Evolutionary conservation across 2,329 filamentous ascomycete species (phyloP).

Genomic region (Talaromyces marneffei): DNA sequence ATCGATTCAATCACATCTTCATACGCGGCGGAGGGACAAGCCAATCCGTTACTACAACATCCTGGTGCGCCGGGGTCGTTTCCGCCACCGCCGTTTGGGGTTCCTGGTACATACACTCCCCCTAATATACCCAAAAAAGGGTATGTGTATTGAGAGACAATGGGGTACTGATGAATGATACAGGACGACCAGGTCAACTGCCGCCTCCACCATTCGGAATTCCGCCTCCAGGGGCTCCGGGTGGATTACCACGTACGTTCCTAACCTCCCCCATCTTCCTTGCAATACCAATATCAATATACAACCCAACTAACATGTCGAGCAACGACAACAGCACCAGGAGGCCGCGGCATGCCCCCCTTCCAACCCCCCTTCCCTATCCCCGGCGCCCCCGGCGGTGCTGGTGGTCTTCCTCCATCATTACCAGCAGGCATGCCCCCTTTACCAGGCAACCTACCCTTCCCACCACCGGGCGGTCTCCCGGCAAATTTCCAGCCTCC

Average conservation of each 20-base stretch:
- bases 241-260: slow-evolving; percentile 50
- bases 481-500: slow-evolving; percentile 41
- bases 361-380: slow-evolving; percentile 47
- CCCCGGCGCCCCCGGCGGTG: slow-evolving; percentile 20
- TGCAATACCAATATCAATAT: too few relatives aligned
- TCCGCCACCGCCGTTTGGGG: slow-evolving; percentile 50
- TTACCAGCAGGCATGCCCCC: slow-evolving; percentile 20
- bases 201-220: slow-evolving; percentile 57
- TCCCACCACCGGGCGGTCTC: slow-evolving; percentile 36
- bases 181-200: slow-evolving; percentile 36
- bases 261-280: background rate
- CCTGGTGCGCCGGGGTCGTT: slow-evolving; percentile 43
- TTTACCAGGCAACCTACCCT: slow-evolving; percentile 29
- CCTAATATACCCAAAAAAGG: background rate
- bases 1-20: slow-evolving; percentile 97
- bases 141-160: background rate
- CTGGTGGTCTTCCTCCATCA: slow-evolving; percentile 2
- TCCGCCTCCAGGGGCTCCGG: slow-evolving; percentile 36
- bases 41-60: slow-evolving; percentile 77
- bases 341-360: slow-evolving; percentile 46
- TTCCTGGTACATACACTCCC: slow-evolving; percentile 50
- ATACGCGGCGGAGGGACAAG: slow-evolving; percentile 89
- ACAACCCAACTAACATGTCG: background rate
- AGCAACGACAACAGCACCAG: slow-evolving; percentile 41
- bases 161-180: background rate